phyloP scores from a whole-genome alignment of 305 asterid species.

The Fraxinus paxiana region DNA sequence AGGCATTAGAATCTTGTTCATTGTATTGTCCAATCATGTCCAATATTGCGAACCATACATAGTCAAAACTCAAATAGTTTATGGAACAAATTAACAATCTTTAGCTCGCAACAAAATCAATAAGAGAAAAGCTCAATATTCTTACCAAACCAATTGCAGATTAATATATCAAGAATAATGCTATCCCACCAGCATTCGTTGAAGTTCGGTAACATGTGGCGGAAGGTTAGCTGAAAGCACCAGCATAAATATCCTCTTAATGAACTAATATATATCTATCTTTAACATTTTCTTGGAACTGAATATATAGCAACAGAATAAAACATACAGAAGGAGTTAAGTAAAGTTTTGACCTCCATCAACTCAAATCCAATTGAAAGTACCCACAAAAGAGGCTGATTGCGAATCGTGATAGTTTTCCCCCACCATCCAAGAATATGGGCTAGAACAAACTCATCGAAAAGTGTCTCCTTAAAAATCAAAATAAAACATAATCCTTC shows the following conservation, averaged over 20 bases:
- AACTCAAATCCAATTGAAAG: slow-evolving; percentile 90
- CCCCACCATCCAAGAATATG: slow-evolving; percentile 99
- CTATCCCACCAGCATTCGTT: slow-evolving; percentile 99
- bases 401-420: slow-evolving; percentile 95
- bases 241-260: slow-evolving; percentile 17
- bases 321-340: slow-evolving; percentile 9
- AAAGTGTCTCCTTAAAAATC: slow-evolving; percentile 75
- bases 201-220: slow-evolving; percentile 98
- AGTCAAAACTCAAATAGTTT: background rate
- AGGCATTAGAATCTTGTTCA: background rate
- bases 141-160: slow-evolving; percentile 99
- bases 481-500: slow-evolving; percentile 19
- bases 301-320: slow-evolving; percentile 17
- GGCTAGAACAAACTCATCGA: slow-evolving; percentile 93
- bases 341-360: slow-evolving; percentile 67
- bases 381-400: slow-evolving; percentile 93
- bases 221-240: slow-evolving; percentile 76
- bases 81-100: slow-evolving; percentile 12
- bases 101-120: slow-evolving; percentile 1
- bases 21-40: background rate
- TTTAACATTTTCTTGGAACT: slow-evolving; percentile 6
- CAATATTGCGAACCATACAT: background rate
- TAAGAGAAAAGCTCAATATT: slow-evolving; percentile 6
- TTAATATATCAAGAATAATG: slow-evolving; percentile 82
- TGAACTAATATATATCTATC: background rate